Base-by-base conservation (phyloP, 2,329 filamentous ascomycete genomes). In the Hymenoscyphus occultus region DNA sequence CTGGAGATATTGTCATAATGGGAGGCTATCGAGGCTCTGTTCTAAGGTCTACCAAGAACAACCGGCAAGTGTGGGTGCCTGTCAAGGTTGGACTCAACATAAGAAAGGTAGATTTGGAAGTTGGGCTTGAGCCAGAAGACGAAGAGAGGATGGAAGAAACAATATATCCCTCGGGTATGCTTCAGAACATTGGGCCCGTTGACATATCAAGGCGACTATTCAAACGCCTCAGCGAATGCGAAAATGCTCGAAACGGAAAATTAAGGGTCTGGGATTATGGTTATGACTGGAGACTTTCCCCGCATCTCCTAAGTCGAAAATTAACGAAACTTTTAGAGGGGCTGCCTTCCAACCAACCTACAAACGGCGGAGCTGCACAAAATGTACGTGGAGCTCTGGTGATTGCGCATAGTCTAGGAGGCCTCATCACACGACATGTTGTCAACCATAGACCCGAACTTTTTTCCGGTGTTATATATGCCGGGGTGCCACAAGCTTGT, bases 241-340 rank as follows among this genome's bases (percentile, higher is more conserved):
- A 92, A 13, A 96, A 96, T 72, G 87, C 86, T 1, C 83, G 85
- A 61, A 82, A 80, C 3, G 92, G 91, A 7, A 89, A 84, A 68
- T 79, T 97, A 5, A 84, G 92, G 58, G 84, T 97, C 0, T 93
- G 93, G 81, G 90, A 97, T 72, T 98, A 94, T 74, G 93, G 93
- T 19, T 98, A 97, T 72, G 94, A 98, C 77, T 98, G 94, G 94
- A 85, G 94, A 16, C 80, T 97, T 48, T 95, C 91, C 68, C 94
- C 94, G 0, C 85, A 89, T 72, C 80, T 92, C 0, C 83, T 95
- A 0, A 93, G 90, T 2, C 81, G 82, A 57, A 86, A 86, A 67
- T 80, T 98, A n/a, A 85, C 89, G 42, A 78, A 84, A 19, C 97
- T 91, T 72, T 80, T 98, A 14, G 86, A 90, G 73, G 81, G 78